Base-by-base conservation (phyloP, 495 filamentous ascomycete species). In the Echria macrotheca region DNA sequence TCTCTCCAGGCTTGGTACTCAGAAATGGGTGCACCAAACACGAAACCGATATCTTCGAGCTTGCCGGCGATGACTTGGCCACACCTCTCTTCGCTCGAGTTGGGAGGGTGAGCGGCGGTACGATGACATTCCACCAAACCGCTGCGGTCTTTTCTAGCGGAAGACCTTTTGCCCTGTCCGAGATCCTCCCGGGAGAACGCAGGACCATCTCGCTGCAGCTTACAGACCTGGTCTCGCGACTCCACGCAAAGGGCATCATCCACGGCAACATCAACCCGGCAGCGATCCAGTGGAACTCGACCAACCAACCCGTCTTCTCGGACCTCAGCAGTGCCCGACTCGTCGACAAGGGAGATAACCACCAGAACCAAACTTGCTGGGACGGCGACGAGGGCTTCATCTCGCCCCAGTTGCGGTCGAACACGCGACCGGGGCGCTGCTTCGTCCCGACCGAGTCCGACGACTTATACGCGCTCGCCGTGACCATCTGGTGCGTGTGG, bases 401-500 rank as follows among this genome's bases (percentile, higher is more conserved):
- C 4, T 49, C 46, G n/a, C 46, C 46, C 0, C 25, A 25, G 8
- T 14, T 39, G 24, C 40, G 17, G 25, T 17, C 35, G 5, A 36
- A 39, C 8, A 49, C 46, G 4, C 23, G 17, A 1, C 36, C 36
- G 4, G 46, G 22, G 9, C 11, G 36, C 14, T 26, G 36, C 15
- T 38, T 49, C 18, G 11, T 49, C 17, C 35, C 46, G 2, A 41
- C 36, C 25, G 36, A 49, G 25, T 18, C 23, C 10, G 46, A 49
- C 17, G 46, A 49, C 25, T 25, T 49, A 7, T 49, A 31, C 46
- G 35, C 46, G 3, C 31, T 41, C 24, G 23, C 46, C 4, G 35
- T 49, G n/a, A 49, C 46, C 3, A 31, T 49, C 8, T 49, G 46
- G 46, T 41, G 35, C 25, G 18, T 49, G 7, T 49, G 46, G 46